Evolutionary conservation across 805 yeast species (phyloP), one percentile per base, ranked within the genome.

Genomic region (Lachancea waltii): DNA sequence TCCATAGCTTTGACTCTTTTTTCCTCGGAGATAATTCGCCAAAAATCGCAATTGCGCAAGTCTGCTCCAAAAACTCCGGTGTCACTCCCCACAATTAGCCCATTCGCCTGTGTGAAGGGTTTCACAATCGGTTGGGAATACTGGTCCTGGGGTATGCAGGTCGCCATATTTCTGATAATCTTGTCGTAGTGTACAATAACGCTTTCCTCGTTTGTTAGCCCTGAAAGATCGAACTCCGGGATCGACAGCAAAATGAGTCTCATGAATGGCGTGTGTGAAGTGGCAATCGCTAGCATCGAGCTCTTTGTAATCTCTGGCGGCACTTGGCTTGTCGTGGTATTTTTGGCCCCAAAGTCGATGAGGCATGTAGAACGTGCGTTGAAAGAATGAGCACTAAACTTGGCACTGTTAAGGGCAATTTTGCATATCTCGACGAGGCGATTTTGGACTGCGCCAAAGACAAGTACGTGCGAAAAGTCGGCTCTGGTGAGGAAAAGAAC

Each of bases 181-280:
- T 49, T 50, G 38, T 54, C 58, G 40, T 54, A 59, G 19, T 42
- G 44, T 2, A 51, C 44, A 9, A 30, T 22, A 21, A 34, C 14
- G 8, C 22, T 20, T 9, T n/a, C 16, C 16, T 24, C 28, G 21
- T n/a, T 10, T 19, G 8, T 7, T n/a, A 11, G 7, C 7, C 21
- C 5, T 9, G 14, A 13, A 3, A 7, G 4, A 9, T 14, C 7
- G n/a, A 21, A 13, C n/a, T 19, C 29, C 5, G 77, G 74, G n/a
- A 78, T 44, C 21, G 64, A 54, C 0, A 78, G 67, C 0, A 83
- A 56, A 1, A 85, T 69, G 9, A 83, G 46, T 46, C 95, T 59
- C 84, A 83, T 75, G 50, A 68, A 81, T 3, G 95, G 95, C 10
- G 73, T 70, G 50, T 85, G 90, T 1, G 87, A 78, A 0, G 95